Conservation (phyloP, 2,329 filamentous ascomycete species). For the Microcera coccophila region DNA sequence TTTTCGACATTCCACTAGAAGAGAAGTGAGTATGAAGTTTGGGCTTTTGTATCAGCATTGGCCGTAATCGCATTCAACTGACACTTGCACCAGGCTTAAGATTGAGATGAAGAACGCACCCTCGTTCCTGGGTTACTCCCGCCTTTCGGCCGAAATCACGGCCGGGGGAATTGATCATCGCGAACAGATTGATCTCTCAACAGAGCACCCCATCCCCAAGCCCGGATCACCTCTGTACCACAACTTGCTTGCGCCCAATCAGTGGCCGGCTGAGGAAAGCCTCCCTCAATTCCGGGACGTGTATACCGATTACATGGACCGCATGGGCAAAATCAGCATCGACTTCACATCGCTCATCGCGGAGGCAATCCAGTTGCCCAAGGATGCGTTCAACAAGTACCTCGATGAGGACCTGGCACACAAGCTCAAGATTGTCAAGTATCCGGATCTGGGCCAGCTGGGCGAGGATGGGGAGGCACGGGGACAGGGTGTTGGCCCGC, state of each 20-base stretch:
- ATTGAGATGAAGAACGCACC: slow-evolving; percentile 72
- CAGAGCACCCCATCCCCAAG: slow-evolving; percentile 64
- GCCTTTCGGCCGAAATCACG: slow-evolving; percentile 65
- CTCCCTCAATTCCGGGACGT: slow-evolving; percentile 65
- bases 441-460: slow-evolving; percentile 66
- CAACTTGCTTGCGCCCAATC: slow-evolving; percentile 72
- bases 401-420: slow-evolving; percentile 74
- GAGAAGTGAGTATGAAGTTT: slow-evolving; percentile 58
- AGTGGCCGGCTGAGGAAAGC: slow-evolving; percentile 66
- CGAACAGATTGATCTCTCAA: slow-evolving; percentile 84
- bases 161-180: slow-evolving; percentile 73
- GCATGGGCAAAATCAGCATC: slow-evolving; percentile 69
- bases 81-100: slow-evolving; percentile 44
- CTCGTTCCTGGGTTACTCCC: slow-evolving; percentile 68
- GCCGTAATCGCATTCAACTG: background rate
- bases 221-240: slow-evolving; percentile 64
- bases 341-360: slow-evolving; percentile 77
- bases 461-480: slow-evolving; percentile 41
- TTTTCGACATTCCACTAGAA: slow-evolving; percentile 71
- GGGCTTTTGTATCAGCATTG: background rate
- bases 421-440: slow-evolving; percentile 87
- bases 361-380: slow-evolving; percentile 71
- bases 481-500: slow-evolving; percentile 67
- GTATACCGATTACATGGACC: slow-evolving; percentile 71
- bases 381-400: slow-evolving; percentile 70